Evolutionary conservation across 768 basidiomycete species (phyloP).

Genomic region (Suillus weaverae): DNA sequence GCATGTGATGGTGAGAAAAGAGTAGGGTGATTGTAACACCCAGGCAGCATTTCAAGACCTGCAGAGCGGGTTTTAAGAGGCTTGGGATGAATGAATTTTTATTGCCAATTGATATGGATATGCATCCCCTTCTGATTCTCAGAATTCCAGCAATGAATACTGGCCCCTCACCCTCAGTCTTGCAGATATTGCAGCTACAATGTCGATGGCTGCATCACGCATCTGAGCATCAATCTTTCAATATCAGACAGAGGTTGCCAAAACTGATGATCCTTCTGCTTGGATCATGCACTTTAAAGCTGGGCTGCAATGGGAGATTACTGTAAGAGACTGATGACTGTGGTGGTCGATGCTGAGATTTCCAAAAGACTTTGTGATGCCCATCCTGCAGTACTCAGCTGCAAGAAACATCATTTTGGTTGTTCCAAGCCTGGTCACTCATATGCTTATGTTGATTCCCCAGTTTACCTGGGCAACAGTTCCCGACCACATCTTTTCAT

Average conservation of each 20-base stretch:
- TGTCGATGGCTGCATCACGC: not conserved
- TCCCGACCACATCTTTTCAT: too few species aligned
- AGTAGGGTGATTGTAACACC: too few species aligned
- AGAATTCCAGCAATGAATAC: not conserved
- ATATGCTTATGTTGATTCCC: too few species aligned
- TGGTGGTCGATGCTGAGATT: not conserved
- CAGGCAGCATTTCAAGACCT: not conserved
- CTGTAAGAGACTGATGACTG: not conserved
- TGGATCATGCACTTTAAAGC: not conserved
- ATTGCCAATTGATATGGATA: too few species aligned
- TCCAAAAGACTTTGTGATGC: not conserved
- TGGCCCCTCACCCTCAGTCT: not conserved
- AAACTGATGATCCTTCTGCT: not conserved
- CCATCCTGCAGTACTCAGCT: too few species aligned
- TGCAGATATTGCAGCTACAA: not conserved
- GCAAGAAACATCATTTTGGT: too few species aligned
- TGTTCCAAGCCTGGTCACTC: too few species aligned
- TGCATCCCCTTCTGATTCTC: not conserved
- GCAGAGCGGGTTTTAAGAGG: not conserved
- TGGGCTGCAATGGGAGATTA: not conserved
- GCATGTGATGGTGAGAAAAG: too few species aligned
- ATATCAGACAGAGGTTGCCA: not conserved
- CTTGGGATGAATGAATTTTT: not conserved
- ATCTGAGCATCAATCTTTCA: not conserved
- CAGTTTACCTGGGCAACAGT: too few species aligned